phyloP scores from a whole-genome alignment of 768 basidiomycete genomes.

The Boletus subparvulus region DNA sequence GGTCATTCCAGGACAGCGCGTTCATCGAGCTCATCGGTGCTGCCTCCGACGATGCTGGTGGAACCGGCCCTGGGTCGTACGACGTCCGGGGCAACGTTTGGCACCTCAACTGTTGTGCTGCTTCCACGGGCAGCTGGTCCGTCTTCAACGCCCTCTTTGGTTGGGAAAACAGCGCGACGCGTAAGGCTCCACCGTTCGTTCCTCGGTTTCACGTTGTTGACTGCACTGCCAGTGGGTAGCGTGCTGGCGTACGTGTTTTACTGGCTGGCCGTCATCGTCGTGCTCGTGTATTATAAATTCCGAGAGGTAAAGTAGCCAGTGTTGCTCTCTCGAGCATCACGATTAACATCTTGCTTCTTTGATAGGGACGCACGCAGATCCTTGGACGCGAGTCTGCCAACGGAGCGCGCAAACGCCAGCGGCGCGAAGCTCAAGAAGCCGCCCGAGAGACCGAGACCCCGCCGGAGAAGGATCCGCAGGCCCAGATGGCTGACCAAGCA shows the following conservation, averaged over 20 bases:
- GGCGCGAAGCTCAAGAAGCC: slow-evolving; percentile 20
- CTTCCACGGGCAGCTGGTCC: slow-evolving; percentile 65
- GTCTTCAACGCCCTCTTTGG: slow-evolving; percentile 86
- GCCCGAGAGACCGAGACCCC: neutral
- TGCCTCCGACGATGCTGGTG: slow-evolving; percentile 64
- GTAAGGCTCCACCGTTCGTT: slow-evolving; percentile 33
- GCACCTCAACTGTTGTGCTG: slow-evolving; percentile 82
- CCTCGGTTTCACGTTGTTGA: neutral
- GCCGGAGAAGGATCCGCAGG: neutral
- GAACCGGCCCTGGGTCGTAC: slow-evolving; percentile 84
- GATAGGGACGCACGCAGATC: slow-evolving; percentile 62
- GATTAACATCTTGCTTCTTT: neutral
- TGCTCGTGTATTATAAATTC: slow-evolving; percentile 67
- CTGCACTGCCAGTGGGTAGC: slow-evolving; percentile 53
- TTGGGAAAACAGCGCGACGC: slow-evolving; percentile 81
- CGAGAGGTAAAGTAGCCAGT: slow-evolving; percentile 40
- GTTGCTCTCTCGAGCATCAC: neutral
- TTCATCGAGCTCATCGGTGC: slow-evolving; percentile 71
- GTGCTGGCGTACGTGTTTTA: slow-evolving; percentile 89
- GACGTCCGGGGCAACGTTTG: slow-evolving; percentile 81
- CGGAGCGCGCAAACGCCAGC: slow-evolving; percentile 35
- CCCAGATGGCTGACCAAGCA: neutral
- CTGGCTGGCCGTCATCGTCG: slow-evolving; percentile 79
- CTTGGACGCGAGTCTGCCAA: slow-evolving; percentile 57
- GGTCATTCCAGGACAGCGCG: slow-evolving; percentile 65